Conservation (phyloP, 2,329 filamentous ascomycete genomes). For the Colletotrichum incanum region DNA sequence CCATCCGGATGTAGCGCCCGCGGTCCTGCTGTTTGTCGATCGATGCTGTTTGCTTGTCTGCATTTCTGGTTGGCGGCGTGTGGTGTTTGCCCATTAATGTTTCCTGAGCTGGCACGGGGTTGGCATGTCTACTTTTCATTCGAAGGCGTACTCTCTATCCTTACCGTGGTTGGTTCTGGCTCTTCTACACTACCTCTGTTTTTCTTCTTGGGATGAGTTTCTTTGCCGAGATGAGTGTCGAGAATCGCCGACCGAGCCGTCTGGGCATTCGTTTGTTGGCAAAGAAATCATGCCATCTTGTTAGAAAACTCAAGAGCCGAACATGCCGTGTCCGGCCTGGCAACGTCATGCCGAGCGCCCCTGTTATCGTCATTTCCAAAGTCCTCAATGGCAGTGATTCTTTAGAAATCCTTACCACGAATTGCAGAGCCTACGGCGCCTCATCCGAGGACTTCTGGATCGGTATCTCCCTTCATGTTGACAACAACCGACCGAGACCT, state of each 20-base stretch:
- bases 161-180: neutral
- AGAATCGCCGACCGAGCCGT: neutral
- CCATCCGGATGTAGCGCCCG: neutral
- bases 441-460: slow-evolving; percentile 5
- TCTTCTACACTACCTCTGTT: neutral
- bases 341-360: neutral
- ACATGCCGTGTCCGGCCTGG: neutral
- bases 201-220: neutral
- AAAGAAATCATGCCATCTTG: neutral
- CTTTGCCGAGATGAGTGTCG: slow-evolving; percentile 30
- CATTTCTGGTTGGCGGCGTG: slow-evolving; percentile 7
- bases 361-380: neutral
- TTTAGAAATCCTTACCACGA: neutral
- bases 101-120: slow-evolving; percentile 6
- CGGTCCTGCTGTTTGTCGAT: neutral
- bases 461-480: neutral
- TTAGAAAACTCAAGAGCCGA: neutral
- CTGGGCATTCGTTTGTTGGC: slow-evolving; percentile 17
- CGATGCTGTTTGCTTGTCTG: slow-evolving; percentile 21
- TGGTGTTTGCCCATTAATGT: neutral
- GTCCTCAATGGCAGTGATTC: neutral
- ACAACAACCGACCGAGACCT: neutral
- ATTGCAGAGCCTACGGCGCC: neutral
- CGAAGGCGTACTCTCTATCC: no score
- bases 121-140: neutral